Base-by-base conservation (phyloP, 2,329 filamentous ascomycete genomes). In the Blastomyces parvus region DNA sequence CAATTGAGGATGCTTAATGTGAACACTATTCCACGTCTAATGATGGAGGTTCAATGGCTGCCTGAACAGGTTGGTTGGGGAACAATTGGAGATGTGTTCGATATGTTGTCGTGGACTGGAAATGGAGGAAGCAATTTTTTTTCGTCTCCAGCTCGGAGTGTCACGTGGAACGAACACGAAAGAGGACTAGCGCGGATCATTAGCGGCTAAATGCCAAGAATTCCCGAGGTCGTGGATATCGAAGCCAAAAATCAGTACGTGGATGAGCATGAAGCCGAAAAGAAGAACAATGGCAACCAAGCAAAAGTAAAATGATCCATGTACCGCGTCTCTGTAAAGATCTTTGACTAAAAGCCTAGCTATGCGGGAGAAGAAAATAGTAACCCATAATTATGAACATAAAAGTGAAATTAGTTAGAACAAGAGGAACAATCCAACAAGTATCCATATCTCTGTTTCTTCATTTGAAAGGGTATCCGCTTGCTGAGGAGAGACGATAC, bases 41-140 rank as follows among this genome's bases (percentile, higher is more conserved):
- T 59, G n/a, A 38, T 44, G 40, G 25, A 59, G 40, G 46, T 25
- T 59, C 57, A 59, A 46, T 59, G 25, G 40, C 57, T 30, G 25
- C 25, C 38, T 46, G 38, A 22, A 33, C 27, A 17, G 7, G 25
- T 59, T 27, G 57, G 25, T 33, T 38, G 55, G 14, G 25, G 22
- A 48, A 19, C 17, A 17, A 6, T 25, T 36, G 38, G 27, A 27
- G 11, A 25, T 13, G 25, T 42, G 25, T 42, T 22, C 22, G 38
- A 46, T 46, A 11, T 8, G 17, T 46, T 46, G 57, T 40, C 14
- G 33, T 40, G 38, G 22, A 59, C 36, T 17, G 25, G 17, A 59
- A 59, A 59, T 22, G 19, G 56, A 30, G 30, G 38, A 44, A 59
- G 56, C 56, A 38, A 59, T 59, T 59, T 59, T 42, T 42, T 58